Evolutionary conservation across 2,329 filamentous ascomycete species (phyloP), one percentile per base, ranked within the genome.

Genomic region (Phialemoniopsis sp.): DNA sequence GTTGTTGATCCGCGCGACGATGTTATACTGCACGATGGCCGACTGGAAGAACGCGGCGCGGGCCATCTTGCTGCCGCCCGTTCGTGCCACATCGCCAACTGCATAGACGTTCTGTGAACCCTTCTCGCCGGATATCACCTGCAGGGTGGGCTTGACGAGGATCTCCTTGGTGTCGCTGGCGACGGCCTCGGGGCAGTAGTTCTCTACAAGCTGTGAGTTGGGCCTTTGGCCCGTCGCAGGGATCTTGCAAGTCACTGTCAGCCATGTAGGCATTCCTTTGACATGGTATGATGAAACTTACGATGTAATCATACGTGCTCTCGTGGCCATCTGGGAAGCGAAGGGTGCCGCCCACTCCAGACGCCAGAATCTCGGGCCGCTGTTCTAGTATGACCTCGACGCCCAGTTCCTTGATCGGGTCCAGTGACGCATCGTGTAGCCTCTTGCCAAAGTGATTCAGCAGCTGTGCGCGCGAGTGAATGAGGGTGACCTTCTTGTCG

Each of bases 51-150:
- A 63, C 0, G 74, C 76, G 0, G 76, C 69, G 10, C 78, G 66
- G 0, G 72, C 76, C 51, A 80, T 81, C 6, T 70, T 72, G 28
- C 62, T 57, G 0, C 63, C 62, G 1, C 67, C 65, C 2, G 68
- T 70, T 18, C 76, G 73, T 4, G 78, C 72, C 5, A 86, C 76
- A 45, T 85, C 81, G 14, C 82, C 82, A n/a, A 77, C 71, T 2
- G 73, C 75, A 48, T 80, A 85, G 3, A 85, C 64, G 43, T 78
- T 70, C 2, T 68, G 63, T 8, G 72, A 61, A 0, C 45, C 42
- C 21, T 26, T 26, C 6, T 26, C 21, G 3, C 64, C 56, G 46
- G 76, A 71, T 7, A 57, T 51, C 13, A 85, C 61, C 45, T 84
- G 80, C 28, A 85, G 61, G 0, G 73, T 80, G 0, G 70, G 63